Evolutionary conservation across 306 rosid genomes (phyloP).

Genomic region (Hippophae gyantsensis): DNA sequence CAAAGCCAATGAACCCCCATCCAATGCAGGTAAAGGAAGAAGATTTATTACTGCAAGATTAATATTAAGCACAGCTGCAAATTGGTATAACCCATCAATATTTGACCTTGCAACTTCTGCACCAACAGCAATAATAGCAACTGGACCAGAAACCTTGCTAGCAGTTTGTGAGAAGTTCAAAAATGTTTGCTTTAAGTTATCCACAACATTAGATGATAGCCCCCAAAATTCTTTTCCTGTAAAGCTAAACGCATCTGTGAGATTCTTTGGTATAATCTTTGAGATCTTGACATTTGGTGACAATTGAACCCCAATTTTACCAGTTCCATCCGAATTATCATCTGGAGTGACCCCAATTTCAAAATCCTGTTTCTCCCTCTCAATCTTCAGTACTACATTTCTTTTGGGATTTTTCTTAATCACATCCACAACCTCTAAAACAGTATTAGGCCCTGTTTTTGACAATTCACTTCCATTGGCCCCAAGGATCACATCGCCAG

Average conservation of each 20-base stretch:
- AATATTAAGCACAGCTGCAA: conserved; percentile 76
- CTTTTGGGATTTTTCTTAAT: conserved; percentile 66
- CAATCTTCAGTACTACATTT: conserved; percentile 64
- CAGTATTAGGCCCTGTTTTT: conserved; percentile 61
- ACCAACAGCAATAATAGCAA: conserved; percentile 86
- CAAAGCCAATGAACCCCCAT: conserved; percentile 82
- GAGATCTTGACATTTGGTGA: conserved; percentile 70
- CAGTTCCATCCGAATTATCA: conserved; percentile 82
- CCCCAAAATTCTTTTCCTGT: conserved; percentile 76
- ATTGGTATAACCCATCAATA: conserved; percentile 73
- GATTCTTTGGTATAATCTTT: conserved; percentile 45
- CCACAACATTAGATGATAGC: conserved; percentile 54
- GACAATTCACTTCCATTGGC: conserved; percentile 63
- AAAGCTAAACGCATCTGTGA: conserved; percentile 43
- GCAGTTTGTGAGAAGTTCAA: conserved; percentile 79
- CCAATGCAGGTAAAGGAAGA: conserved; percentile 85
- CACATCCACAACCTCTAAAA: conserved; percentile 55
- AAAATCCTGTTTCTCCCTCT: conserved; percentile 51
- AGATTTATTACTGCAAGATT: conserved; percentile 87
- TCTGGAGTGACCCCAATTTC: conserved; percentile 75
- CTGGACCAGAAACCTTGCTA: conserved; percentile 90
- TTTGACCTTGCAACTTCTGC: conserved; percentile 91
- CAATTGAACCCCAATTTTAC: conserved; percentile 90
- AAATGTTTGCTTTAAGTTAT: conserved; percentile 71
- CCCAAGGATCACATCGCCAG: conserved; percentile 76